A percentile compares a stretch with the other conserved stretches of the same genome.
Conservation (phyloP, 495 filamentous ascomycete genomes). For the Xylaria sp. region DNA sequence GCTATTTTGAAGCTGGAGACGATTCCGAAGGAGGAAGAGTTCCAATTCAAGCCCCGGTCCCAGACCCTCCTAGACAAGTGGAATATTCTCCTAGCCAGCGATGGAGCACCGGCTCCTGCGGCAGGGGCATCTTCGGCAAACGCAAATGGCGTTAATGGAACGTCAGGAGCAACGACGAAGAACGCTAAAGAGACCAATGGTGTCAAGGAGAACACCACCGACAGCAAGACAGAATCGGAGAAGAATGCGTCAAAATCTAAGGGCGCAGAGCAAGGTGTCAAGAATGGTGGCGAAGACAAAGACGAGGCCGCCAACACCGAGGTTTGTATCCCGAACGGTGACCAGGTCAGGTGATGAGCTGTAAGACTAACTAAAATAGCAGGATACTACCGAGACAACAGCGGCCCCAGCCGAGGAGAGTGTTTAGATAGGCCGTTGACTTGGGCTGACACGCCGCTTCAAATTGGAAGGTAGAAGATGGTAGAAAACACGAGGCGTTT, state of each 20-base stretch:
- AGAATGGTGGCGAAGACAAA: constrained; percentile 38
- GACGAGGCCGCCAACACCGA: constrained; percentile 44
- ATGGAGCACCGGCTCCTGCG: constrained; percentile 42
- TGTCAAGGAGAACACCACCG: constrained; percentile 52
- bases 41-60: constrained; percentile 80
- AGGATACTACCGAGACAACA: constrained; percentile 17
- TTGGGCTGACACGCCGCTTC: neutral
- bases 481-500: constrained; percentile 27
- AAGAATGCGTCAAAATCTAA: constrained; percentile 52
- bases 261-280: constrained; percentile 40
- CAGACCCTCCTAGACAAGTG: constrained; percentile 77
- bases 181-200: constrained; percentile 65
- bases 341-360: neutral
- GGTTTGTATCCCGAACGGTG: constrained; percentile 32
- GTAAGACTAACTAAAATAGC: constrained; percentile 15
- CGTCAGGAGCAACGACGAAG: constrained; percentile 47
- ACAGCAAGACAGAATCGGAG: constrained; percentile 46
- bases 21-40: constrained; percentile 86
- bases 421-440: neutral
- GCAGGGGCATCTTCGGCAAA: constrained; percentile 24
- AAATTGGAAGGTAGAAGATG: neutral
- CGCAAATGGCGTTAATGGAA: constrained; percentile 58
- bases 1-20: constrained; percentile 81
- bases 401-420: neutral
- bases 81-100: constrained; percentile 77